Percentiles rank a stretch among this genome's conserved stretches.
phyloP scores from a whole-genome alignment of 2,329 filamentous ascomycete species.

The Teratosphaeria nubilosa region DNA sequence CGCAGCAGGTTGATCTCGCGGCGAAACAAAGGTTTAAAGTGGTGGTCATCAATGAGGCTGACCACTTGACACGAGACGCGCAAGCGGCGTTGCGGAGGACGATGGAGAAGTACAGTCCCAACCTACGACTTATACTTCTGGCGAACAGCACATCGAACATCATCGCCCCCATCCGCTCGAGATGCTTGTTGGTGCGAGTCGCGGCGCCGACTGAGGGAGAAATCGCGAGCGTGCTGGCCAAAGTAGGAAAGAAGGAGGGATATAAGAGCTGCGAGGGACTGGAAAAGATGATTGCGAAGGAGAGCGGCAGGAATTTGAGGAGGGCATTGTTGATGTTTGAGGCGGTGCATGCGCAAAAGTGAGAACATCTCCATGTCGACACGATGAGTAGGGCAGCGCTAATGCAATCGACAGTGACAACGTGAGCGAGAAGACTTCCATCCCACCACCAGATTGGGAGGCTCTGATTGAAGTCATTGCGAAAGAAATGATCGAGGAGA shows the following conservation, averaged over 20 bases:
- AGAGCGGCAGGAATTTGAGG: slow-evolving; percentile 83
- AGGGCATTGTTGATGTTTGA: slow-evolving; percentile 93
- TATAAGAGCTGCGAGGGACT: slow-evolving; percentile 69
- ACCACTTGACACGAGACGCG: slow-evolving; percentile 85
- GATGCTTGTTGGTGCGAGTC: slow-evolving; percentile 84
- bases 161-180: slow-evolving; percentile 91
- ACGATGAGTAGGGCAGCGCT: slow-evolving; percentile 13
- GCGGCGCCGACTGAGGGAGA: slow-evolving; percentile 78
- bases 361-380: slow-evolving; percentile 25
- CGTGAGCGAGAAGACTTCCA: slow-evolving; percentile 74
- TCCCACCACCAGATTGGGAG: slow-evolving; percentile 96
- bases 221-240: slow-evolving; percentile 65
- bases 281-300: slow-evolving; percentile 75
- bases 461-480: slow-evolving; percentile 80
- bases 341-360: slow-evolving; percentile 95
- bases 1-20: slow-evolving; percentile 90
- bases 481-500: slow-evolving; percentile 86
- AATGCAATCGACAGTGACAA: slow-evolving; percentile 57
- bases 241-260: slow-evolving; percentile 66
- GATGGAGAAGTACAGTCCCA: slow-evolving; percentile 99
- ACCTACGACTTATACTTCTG: slow-evolving; percentile 79
- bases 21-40: slow-evolving; percentile 95
- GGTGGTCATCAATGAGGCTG: slow-evolving; percentile 97
- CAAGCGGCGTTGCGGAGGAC: slow-evolving; percentile 89
- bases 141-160: slow-evolving; percentile 97